These are phyloP conservation scores for Metroxylon sagu DNA, from an alignment of 176 grass and related monocot species.

Conservation along the genomic window DNA sequence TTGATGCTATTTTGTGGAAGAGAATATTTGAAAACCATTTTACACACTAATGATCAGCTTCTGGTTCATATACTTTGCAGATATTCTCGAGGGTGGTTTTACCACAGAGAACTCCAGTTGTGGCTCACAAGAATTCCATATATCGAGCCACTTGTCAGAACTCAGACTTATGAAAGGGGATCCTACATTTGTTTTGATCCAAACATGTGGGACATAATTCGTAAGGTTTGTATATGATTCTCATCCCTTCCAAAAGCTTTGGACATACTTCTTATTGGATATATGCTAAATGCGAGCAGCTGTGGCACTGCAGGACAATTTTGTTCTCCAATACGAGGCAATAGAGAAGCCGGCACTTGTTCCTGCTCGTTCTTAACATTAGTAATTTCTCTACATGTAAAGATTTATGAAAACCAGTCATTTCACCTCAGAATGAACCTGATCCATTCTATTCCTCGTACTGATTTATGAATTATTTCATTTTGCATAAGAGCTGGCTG, in stretches of 20 bases:
- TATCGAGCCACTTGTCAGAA: slow-evolving; percentile 59
- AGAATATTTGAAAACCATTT: too few species aligned
- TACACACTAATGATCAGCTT: too few species aligned
- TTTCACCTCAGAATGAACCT: neutral
- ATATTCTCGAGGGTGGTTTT: slow-evolving; percentile 85
- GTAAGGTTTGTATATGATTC: neutral
- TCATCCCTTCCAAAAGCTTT: neutral
- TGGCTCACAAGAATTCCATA: slow-evolving; percentile 64
- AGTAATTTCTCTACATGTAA: slow-evolving; percentile 50
- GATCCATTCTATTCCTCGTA: neutral
- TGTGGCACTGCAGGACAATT: slow-evolving; percentile 61
- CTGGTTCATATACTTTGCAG: slow-evolving; percentile 19
- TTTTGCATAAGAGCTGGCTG: slow-evolving; percentile 12
- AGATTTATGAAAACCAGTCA: slow-evolving; percentile 13
- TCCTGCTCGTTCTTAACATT: slow-evolving; percentile 34
- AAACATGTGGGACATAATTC: slow-evolving; percentile 49
- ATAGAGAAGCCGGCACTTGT: slow-evolving; percentile 68
- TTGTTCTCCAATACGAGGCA: slow-evolving; percentile 68
- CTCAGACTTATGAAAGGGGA: slow-evolving; percentile 64
- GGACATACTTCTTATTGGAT: slow-evolving; percentile 8
- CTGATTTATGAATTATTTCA: slow-evolving; percentile 13
- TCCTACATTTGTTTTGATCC: slow-evolving; percentile 84
- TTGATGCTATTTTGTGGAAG: too few species aligned
- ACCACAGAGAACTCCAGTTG: slow-evolving; percentile 64
- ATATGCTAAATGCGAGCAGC: slow-evolving; percentile 7